Percentiles rank a stretch among this genome's conserved stretches.
Conservation (phyloP, 257 asterid genomes). For the Solanum commersonii region DNA sequence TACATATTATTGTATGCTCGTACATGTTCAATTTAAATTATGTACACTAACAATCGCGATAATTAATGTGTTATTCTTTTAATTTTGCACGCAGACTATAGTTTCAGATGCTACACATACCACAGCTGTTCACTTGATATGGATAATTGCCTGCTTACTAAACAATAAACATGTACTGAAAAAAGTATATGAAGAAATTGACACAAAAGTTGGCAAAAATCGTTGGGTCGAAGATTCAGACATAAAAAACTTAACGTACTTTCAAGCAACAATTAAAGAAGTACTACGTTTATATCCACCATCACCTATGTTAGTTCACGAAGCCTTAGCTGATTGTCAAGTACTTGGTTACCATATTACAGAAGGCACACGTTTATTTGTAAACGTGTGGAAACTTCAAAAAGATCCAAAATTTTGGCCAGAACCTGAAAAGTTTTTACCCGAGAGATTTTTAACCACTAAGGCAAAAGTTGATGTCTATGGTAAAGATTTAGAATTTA, state of each 20-base stretch:
- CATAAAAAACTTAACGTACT: constrained; percentile 20
- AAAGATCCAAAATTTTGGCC: constrained; percentile 39
- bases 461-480: constrained; percentile 21
- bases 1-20: not conserved
- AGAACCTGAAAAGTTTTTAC: constrained; percentile 27
- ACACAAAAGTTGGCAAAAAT: constrained; percentile 22
- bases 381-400: constrained; percentile 41
- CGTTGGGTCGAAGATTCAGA: constrained; percentile 30
- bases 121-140: constrained; percentile 16
- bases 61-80: not conserved
- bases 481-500: constrained; percentile 25
- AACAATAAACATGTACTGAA: constrained; percentile 18
- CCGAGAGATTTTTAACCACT: constrained; percentile 35
- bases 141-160: constrained; percentile 29
- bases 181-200: constrained; percentile 33
- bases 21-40: not conserved
- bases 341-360: constrained; percentile 33
- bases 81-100: not conserved
- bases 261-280: constrained; percentile 47
- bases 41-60: not conserved
- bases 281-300: constrained; percentile 35
- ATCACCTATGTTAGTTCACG: constrained; percentile 12
- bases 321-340: constrained; percentile 22
- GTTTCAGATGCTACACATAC: constrained; percentile 32
- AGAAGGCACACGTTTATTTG: constrained; percentile 26